Evolutionary conservation across 23 red algal species (phyloP), one percentile per base, ranked within the genome.

Genomic region (Pyropia haitanensis): DNA sequence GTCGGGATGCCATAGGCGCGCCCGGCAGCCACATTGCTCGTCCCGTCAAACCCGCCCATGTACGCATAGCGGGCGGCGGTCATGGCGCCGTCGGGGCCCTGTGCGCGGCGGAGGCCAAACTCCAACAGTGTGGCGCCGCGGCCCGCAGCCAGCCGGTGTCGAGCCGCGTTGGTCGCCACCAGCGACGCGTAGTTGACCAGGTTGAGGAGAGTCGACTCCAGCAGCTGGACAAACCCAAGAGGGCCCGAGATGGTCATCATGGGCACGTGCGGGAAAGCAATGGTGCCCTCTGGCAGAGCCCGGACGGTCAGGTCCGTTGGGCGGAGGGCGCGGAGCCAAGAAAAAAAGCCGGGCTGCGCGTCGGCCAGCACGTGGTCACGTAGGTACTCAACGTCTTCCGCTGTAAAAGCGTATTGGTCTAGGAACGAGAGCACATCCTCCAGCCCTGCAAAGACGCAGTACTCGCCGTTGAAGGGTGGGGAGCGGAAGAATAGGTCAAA

Each of bases 131-230:
- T 50, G n/a, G 65, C 67, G 27, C 55, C n/a, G 4, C 58, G 62
- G 10, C 89, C 89, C 0, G 78, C 89, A 15, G 79, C 81, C 5
- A 87, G 27, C 4, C 80, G 75, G 53, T 76, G 74, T 3, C 89
- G 81, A 16, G 60, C 58, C 27, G 89, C 89, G 27, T 95, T 95
- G 29, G 89, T 95, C 17, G 72, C 64, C 7, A 95, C 64, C 16
- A 95, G 68, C n/a, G 73, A 71, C 8, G 89, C 52, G 56, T 72
- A 95, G 56, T 81, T 81, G 58, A 88, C 67, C 39, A 88, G 58
- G 14, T 85, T 95, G 30, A 95, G 59, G 17, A 95, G 53, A n/a
- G 89, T 76, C 13, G 89, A 81, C 58, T 95, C 89, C 6, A 95
- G 60, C 3, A 95, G 80, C 20, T 95, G 89, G 34, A 76, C 81